These are phyloP conservation scores for Butyriboletus loyo DNA, from an alignment of 768 basidiomycete genomes.

Conservation along the genomic window DNA sequence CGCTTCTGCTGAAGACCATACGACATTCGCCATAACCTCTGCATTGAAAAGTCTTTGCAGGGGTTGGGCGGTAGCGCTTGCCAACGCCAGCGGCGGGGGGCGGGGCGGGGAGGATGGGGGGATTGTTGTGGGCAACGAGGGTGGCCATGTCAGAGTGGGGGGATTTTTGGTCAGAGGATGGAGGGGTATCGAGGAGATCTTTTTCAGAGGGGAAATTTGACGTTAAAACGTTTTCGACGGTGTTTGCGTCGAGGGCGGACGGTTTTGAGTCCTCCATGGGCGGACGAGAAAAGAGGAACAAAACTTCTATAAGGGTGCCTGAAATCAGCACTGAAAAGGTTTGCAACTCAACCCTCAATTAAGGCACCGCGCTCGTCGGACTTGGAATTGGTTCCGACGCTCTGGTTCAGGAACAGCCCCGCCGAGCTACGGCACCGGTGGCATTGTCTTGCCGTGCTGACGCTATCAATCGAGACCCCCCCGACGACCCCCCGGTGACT, in stretches of 20 bases:
- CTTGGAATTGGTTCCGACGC: slow-evolving; percentile 20
- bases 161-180: background rate
- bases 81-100: slow-evolving; percentile 28
- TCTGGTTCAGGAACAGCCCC: slow-evolving; percentile 34
- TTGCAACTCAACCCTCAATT: slow-evolving; percentile 31
- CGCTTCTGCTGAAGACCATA: slow-evolving; percentile 95
- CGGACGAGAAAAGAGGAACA: slow-evolving; percentile 32
- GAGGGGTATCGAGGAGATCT: background rate
- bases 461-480: slow-evolving; percentile 22
- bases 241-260: slow-evolving; percentile 23
- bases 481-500: slow-evolving; percentile 16
- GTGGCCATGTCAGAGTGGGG: slow-evolving; percentile 29
- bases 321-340: slow-evolving; percentile 32
- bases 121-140: slow-evolving; percentile 30
- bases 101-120: slow-evolving; percentile 16
- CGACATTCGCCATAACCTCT: slow-evolving; percentile 92
- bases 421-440: slow-evolving; percentile 37
- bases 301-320: slow-evolving; percentile 35
- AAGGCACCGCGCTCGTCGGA: slow-evolving; percentile 36
- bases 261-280: slow-evolving; percentile 37
- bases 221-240: slow-evolving; percentile 8
- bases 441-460: slow-evolving; percentile 21
- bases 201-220: slow-evolving; percentile 2
- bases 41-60: slow-evolving; percentile 94
- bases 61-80: slow-evolving; percentile 77